Base-by-base conservation (phyloP, 2,329 filamentous ascomycete genomes). In the Cercospora nicotianae region DNA sequence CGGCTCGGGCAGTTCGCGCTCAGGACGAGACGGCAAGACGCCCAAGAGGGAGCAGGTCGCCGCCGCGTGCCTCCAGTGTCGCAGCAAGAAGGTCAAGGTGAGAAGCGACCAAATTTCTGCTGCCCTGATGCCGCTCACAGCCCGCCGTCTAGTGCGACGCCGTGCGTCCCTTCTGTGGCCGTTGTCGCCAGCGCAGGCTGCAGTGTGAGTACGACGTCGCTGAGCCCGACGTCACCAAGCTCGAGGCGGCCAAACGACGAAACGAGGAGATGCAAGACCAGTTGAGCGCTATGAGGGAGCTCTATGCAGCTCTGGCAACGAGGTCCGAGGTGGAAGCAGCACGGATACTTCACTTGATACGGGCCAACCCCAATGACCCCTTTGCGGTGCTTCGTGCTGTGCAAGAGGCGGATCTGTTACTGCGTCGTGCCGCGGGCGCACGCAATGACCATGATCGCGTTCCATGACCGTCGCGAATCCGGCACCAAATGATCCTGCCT, bases 81-180 rank as follows among this genome's bases (percentile, higher is more conserved):
- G 63, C 16, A 60, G 39, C 55, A 65, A 65, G 36, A 65, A 65
- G 23, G 63, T 65, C 63, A 65, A 65, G 63, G 63, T 65, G 36
- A 51, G 55, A 55, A 58, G 26, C 20, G 20, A 26, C 23, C 26
- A 5, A 20, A 12, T 45, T 36, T 28, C 36, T 55, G 26, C 55
- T 28, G 26, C 20, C 16, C 48, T 39, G 8, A 18, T 51, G 31
- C 36, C 63, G 55, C 63, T 65, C 33, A 65, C 36, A 31, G 23
- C 36, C 31, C 16, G 18, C n/a, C 45, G 45, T 60, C 13, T 30
- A 65, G 63, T 65, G 63, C 55, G 55, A 65, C 30, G 63, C 55
- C 55, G 39, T 33, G 36, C 36, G 63, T 18, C 63, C 63, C 9
- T 51, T 23, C 23, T 65, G 63, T 53, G 55, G 63, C 18, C 63